Evolutionary conservation across 805 yeast genomes (phyloP), one percentile per base, ranked within the genome.

Genomic region (Yarrowia porcina): DNA sequence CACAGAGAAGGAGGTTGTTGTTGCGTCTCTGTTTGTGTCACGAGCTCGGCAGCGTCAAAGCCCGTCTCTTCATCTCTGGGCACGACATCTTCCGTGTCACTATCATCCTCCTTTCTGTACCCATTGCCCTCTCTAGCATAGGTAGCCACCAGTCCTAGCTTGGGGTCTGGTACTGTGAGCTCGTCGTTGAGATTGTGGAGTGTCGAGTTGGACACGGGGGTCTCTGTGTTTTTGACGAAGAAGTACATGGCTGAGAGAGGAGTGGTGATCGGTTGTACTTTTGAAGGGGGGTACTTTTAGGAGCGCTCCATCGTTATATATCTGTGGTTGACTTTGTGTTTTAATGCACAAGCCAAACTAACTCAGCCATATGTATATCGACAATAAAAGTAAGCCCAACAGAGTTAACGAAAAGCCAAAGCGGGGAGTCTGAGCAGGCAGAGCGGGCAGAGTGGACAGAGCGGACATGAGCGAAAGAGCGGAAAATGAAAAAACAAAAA

Each of bases 121-220:
- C 59, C 44, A 13, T 52, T 32, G 1, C 59, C 59, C 4, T 52
- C 59, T n/a, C 59, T 4, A 1, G 59, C 32, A 33, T 52, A 52
- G 18, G 59, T 52, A 0, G 59, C 44, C 2, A 52, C 59, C 13
- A 52, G 59, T 2, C 59, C 59, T 12, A 52, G 44, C 18, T 52
- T n/a, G 12, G 59, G 59, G 33, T 52, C 59, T 1, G 59, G 59
- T 17, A 52, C 59, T 9, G 59, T 35, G 18, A 52, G 59, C 59
- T 52, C 59, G 13, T 52, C 59, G 12, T 36, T 36, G 44, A 52
- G 59, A 13, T 52, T 52, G 59, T 17, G 44, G 21, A 35, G 23
- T 11, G 33, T 33, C 25, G 21, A 23, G 28, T 18, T 33, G 28
- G 25, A 20, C 23, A 8, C 20, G 2, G 49, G 30, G 6, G 47